phyloP scores from a whole-genome alignment of 2,329 filamentous ascomycete genomes.

The Aureobasidium sp. region DNA sequence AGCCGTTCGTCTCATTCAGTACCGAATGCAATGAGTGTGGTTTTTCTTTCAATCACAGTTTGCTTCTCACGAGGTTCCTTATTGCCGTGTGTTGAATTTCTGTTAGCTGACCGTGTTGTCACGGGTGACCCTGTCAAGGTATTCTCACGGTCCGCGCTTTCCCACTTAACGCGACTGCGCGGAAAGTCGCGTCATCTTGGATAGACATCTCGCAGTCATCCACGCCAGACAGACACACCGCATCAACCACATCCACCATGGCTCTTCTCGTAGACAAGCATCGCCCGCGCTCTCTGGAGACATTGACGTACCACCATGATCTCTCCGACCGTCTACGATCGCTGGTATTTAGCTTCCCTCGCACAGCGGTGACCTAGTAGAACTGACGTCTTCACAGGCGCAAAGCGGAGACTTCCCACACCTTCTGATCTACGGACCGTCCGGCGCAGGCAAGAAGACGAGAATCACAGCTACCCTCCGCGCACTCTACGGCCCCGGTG shows the following conservation, averaged over 20 bases:
- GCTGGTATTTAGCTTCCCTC: constrained; percentile 52
- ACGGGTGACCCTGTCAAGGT: neutral
- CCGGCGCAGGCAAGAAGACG: constrained; percentile 95
- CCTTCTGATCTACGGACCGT: constrained; percentile 92
- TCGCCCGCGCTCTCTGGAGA: constrained; percentile 65
- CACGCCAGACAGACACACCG: neutral
- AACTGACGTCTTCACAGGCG: constrained; percentile 51
- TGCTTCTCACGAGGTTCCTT: no score
- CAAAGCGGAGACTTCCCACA: constrained; percentile 97
- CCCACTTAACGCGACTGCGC: neutral
- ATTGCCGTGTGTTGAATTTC: no score
- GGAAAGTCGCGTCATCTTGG: neutral
- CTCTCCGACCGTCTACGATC: constrained; percentile 81
- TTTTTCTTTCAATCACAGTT: no score
- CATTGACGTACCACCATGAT: constrained; percentile 79
- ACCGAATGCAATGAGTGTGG: no score
- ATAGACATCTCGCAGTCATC: neutral
- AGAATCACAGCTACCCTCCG: constrained; percentile 92
- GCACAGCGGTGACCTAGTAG: neutral
- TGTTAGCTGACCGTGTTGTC: no score
- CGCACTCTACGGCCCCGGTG: constrained; percentile 88
- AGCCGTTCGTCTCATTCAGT: no score
- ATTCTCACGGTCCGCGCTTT: neutral
- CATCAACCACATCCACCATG: constrained; percentile 37
- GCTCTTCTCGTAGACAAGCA: constrained; percentile 60